Percentiles rank a stretch among this genome's conserved stretches.
Evolutionary conservation across 2,329 filamentous ascomycete species (phyloP).

Genomic region (Verruconis gallopava): DNA sequence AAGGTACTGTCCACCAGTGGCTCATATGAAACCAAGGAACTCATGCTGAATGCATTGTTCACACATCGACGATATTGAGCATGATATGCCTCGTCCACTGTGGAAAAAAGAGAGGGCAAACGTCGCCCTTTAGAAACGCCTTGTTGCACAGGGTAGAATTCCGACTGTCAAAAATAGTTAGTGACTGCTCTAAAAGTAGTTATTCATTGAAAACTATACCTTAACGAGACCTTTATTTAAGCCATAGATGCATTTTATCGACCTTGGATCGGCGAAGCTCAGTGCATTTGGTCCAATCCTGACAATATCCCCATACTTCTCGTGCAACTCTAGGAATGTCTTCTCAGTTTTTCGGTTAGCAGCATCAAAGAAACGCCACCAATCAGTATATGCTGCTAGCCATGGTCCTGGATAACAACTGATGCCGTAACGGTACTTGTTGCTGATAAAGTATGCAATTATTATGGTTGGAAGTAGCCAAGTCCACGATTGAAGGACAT

Average conservation of each 20-base stretch:
- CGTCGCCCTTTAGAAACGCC: constrained; percentile 55
- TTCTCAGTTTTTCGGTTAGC: constrained; percentile 50
- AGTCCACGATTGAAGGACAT: background rate
- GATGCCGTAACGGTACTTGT: constrained; percentile 43
- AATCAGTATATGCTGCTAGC: constrained; percentile 54
- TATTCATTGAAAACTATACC: constrained; percentile 30
- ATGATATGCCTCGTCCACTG: constrained; percentile 62
- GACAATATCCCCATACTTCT: constrained; percentile 60
- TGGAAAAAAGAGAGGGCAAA: constrained; percentile 63
- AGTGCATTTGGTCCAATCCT: constrained; percentile 61
- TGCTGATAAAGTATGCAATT: constrained; percentile 24
- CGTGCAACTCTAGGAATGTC: constrained; percentile 56
- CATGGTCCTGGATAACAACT: constrained; percentile 61
- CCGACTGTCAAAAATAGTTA: constrained; percentile 44
- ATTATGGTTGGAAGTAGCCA: background rate
- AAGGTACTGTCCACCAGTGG: constrained; percentile 67
- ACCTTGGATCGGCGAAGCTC: constrained; percentile 60
- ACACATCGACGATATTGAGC: constrained; percentile 62
- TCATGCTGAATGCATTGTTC: constrained; percentile 68
- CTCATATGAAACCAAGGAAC: constrained; percentile 62
- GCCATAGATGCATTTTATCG: constrained; percentile 65
- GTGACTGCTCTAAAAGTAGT: no score
- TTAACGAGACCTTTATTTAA: constrained; percentile 71
- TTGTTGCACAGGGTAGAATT: constrained; percentile 71
- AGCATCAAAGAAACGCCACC: constrained; percentile 57